Percentiles rank a stretch among this genome's conserved stretches.
These are phyloP conservation scores for Agaricus blazei DNA, from an alignment of 768 basidiomycete species.

Conservation along the genomic window DNA sequence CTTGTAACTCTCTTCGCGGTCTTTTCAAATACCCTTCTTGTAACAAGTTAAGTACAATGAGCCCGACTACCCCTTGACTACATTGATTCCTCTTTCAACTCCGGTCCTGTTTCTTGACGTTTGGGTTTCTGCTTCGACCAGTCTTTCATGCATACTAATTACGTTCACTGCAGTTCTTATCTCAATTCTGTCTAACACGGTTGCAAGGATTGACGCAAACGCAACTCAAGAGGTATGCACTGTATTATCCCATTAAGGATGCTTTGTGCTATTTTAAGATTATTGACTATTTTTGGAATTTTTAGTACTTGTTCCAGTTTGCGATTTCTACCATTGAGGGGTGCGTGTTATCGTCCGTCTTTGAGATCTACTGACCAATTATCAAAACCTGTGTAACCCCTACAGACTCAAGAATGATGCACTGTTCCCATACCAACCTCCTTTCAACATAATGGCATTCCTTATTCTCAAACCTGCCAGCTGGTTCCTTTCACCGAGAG, in stretches of 20 bases:
- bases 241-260: background rate
- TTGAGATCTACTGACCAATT: background rate
- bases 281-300: conserved; percentile 26
- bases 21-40: conserved; percentile 68
- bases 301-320: conserved; percentile 81
- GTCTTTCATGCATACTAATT: background rate
- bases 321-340: conserved; percentile 87
- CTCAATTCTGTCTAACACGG: conserved; percentile 88
- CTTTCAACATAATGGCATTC: conserved; percentile 83
- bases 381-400: background rate
- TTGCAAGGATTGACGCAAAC: conserved; percentile 71
- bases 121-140: background rate
- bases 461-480: conserved; percentile 74
- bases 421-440: conserved; percentile 88
- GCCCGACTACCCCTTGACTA: background rate
- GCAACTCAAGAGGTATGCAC: conserved; percentile 41
- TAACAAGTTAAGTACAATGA: conserved; percentile 53
- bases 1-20: conserved; percentile 80
- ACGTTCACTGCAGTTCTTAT: conserved; percentile 54
- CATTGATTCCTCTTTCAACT: background rate
- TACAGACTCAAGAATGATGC: conserved; percentile 82
- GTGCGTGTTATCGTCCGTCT: conserved; percentile 28
- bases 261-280: conserved; percentile 1
- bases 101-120: background rate
- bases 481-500: conserved; percentile 68